phyloP scores from a whole-genome alignment of 345 rosid genomes.

The Kandelia obovata region DNA sequence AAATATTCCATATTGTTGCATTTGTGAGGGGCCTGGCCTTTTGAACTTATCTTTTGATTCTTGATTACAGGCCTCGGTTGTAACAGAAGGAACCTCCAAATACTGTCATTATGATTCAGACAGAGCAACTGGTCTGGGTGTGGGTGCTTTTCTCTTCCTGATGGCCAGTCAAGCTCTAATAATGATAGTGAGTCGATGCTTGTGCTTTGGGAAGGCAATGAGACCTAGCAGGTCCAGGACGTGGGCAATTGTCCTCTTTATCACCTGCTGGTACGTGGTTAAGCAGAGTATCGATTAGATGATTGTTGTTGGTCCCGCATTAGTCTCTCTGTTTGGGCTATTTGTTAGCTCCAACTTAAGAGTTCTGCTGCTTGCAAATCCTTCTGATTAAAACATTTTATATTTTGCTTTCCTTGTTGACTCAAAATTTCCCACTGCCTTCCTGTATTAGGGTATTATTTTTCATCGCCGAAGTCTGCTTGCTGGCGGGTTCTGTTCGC shows the following conservation, averaged over 20 bases:
- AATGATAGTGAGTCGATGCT: conserved; percentile 63
- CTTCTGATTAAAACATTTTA: not conserved
- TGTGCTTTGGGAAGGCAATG: conserved; percentile 80
- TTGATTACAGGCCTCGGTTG: conserved; percentile 17
- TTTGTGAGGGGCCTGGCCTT: not conserved
- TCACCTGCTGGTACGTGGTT: conserved; percentile 63
- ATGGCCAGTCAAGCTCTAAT: conserved; percentile 63
- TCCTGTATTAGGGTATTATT: conserved; percentile 69
- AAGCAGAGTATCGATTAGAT: not conserved
- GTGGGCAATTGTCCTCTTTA: conserved; percentile 72
- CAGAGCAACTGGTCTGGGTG: conserved; percentile 73
- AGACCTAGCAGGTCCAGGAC: conserved; percentile 72
- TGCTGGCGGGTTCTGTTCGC: conserved; percentile 77
- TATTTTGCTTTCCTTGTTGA: too few relatives aligned
- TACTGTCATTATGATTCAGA: conserved; percentile 77
- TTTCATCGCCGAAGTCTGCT: conserved; percentile 73
- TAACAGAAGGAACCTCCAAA: conserved; percentile 18
- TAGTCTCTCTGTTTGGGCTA: not conserved
- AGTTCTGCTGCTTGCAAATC: not conserved
- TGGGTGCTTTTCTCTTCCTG: conserved; percentile 58
- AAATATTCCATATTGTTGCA: not conserved
- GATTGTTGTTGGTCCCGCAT: not conserved
- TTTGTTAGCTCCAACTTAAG: not conserved
- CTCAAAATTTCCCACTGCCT: not conserved
- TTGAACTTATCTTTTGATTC: conserved; percentile 3